phyloP scores from a whole-genome alignment of 2,329 filamentous ascomycete genomes.

The Phaeosphaeria sp. region DNA sequence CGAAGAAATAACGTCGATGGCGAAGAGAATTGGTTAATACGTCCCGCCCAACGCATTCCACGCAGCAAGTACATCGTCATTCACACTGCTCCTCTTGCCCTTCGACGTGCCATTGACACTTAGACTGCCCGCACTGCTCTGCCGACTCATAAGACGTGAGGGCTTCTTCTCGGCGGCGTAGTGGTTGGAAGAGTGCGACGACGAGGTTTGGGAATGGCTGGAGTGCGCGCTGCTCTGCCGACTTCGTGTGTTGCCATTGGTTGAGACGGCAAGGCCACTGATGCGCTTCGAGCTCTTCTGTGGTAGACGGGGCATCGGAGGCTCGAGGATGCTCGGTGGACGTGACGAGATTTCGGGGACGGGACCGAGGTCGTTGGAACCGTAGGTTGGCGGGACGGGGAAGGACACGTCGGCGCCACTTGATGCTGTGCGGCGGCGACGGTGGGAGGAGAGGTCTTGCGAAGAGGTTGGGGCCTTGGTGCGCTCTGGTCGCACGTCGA shows the following conservation, averaged over 20 bases:
- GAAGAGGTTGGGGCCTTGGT: slow-evolving; percentile 27
- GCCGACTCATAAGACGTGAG: slow-evolving; percentile 27
- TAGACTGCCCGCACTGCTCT: slow-evolving; percentile 32
- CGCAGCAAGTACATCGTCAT: slow-evolving; percentile 55
- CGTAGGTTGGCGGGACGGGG: slow-evolving; percentile 19
- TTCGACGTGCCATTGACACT: slow-evolving; percentile 24
- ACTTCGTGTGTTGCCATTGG: slow-evolving; percentile 15
- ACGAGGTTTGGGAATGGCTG: slow-evolving; percentile 12
- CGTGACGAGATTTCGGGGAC: slow-evolving; percentile 33
- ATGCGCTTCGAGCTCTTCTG: slow-evolving; percentile 24
- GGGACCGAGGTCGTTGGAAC: slow-evolving; percentile 22
- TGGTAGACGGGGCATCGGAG: slow-evolving; percentile 16
- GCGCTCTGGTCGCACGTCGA: slow-evolving; percentile 30
- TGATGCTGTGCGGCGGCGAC: slow-evolving; percentile 44
- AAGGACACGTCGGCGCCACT: slow-evolving; percentile 40
- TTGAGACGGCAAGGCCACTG: slow-evolving; percentile 21
- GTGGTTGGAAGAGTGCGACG: slow-evolving; percentile 16
- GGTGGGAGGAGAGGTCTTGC: slow-evolving; percentile 16
- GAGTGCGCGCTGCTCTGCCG: slow-evolving; percentile 33
- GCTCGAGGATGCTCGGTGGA: slow-evolving; percentile 30
- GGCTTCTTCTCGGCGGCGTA: slow-evolving; percentile 10
- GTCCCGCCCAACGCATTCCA: slow-evolving; percentile 56
- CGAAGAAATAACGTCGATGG: background rate
- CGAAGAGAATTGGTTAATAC: slow-evolving; percentile 13
- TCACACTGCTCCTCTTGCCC: slow-evolving; percentile 46